These are phyloP conservation scores for Recurvomyces mirabilis DNA, from an alignment of 495 filamentous ascomycete species.

Conservation along the genomic window DNA sequence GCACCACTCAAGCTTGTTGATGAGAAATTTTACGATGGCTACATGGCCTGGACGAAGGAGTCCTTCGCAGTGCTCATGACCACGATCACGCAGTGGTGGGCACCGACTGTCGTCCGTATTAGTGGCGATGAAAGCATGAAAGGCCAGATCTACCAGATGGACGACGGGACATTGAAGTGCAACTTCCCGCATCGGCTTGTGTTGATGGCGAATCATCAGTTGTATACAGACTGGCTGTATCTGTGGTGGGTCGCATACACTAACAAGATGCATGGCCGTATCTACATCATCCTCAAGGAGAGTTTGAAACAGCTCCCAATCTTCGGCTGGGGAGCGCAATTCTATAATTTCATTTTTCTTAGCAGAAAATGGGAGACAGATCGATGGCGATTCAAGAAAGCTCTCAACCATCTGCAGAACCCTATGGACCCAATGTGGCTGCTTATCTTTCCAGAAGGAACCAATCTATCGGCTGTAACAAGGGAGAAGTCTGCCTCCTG, in stretches of 20 bases:
- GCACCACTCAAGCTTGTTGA: constrained; percentile 33
- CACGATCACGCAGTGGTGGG: constrained; percentile 34
- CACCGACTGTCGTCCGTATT: constrained; percentile 31
- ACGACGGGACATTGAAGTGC: constrained; percentile 32
- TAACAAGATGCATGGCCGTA: constrained; percentile 33
- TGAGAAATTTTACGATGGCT: constrained; percentile 31
- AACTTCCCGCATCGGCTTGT: constrained; percentile 32
- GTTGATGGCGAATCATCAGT: constrained; percentile 35
- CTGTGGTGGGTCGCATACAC: constrained; percentile 37
- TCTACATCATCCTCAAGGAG: constrained; percentile 36
- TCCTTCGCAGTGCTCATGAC: constrained; percentile 34
- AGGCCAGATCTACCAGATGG: constrained; percentile 29
- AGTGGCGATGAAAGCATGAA: constrained; percentile 33
- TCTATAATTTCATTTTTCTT: constrained; percentile 36
- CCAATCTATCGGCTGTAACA: constrained; percentile 28
- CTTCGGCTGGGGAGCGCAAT: constrained; percentile 32
- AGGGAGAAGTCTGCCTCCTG: constrained; percentile 29
- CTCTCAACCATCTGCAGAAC: constrained; percentile 29
- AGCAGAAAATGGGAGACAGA: constrained; percentile 33
- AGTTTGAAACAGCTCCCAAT: constrained; percentile 33
- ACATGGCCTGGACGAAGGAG: constrained; percentile 36
- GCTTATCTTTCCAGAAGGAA: constrained; percentile 35
- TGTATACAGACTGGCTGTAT: constrained; percentile 36
- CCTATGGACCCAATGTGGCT: constrained; percentile 34
- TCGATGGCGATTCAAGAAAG: constrained; percentile 25